phyloP scores from a whole-genome alignment of 2,329 filamentous ascomycete species.

The Calonectria honghensis region DNA sequence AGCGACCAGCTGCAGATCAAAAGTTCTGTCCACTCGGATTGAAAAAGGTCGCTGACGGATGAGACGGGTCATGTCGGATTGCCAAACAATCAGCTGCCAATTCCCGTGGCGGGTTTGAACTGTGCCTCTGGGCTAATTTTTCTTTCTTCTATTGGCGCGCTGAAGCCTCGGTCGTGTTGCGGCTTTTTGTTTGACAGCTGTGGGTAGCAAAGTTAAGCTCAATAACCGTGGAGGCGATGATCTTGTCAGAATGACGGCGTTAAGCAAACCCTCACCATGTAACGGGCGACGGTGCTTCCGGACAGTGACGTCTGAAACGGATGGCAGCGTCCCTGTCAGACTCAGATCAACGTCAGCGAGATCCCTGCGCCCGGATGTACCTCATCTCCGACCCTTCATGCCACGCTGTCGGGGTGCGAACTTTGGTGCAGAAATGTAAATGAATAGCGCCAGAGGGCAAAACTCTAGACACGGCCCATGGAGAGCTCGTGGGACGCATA shows the following conservation, averaged over 20 bases:
- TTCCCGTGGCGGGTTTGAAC: background rate
- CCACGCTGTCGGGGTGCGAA: conserved; percentile 38
- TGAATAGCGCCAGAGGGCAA: conserved; percentile 26
- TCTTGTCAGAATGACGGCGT: background rate
- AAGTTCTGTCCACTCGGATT: background rate
- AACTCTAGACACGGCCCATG: conserved; percentile 17
- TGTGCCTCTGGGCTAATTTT: background rate
- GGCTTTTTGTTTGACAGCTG: background rate
- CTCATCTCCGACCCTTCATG: conserved; percentile 56
- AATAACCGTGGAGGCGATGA: conserved; percentile 2
- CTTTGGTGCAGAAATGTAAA: conserved; percentile 29
- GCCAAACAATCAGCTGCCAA: background rate
- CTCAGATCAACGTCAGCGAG: conserved; percentile 55
- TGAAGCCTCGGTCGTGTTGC: background rate
- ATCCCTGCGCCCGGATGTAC: conserved; percentile 53
- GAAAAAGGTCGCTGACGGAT: background rate
- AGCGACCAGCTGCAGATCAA: background rate
- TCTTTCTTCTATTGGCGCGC: background rate
- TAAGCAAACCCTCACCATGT: conserved; percentile 31
- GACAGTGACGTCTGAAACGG: conserved; percentile 55
- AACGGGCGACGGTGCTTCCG: conserved; percentile 48
- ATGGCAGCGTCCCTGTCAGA: conserved; percentile 49
- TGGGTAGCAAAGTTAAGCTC: background rate
- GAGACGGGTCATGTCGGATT: conserved; percentile 26
- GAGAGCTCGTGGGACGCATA: background rate